phyloP scores from a whole-genome alignment of 768 basidiomycete species.

The Lentinula detonsa region DNA sequence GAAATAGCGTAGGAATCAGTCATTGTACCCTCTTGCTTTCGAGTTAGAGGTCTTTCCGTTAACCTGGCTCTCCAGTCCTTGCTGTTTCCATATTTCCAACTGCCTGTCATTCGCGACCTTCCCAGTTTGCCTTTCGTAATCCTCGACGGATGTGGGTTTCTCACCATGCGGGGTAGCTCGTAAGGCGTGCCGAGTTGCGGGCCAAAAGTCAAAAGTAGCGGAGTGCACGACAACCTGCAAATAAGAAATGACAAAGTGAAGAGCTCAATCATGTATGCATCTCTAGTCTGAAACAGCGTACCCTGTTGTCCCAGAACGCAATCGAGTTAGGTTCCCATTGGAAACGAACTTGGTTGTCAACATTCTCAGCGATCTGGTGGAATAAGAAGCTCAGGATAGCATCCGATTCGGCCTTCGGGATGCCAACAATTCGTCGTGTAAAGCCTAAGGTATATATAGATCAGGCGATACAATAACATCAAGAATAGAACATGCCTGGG shows the following conservation, averaged over 20 bases:
- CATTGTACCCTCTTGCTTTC: conserved; percentile 54
- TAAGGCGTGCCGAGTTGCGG: conserved; percentile 68
- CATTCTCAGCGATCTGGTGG: conserved; percentile 62
- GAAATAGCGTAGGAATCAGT: conserved; percentile 21
- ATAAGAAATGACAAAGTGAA: neutral
- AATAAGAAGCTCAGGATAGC: conserved; percentile 64
- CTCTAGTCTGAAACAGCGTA: conserved; percentile 20
- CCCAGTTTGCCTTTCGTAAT: conserved; percentile 58
- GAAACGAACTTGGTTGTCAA: conserved; percentile 73
- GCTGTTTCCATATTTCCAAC: conserved; percentile 63
- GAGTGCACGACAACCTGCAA: conserved; percentile 65
- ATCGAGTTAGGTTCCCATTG: conserved; percentile 72
- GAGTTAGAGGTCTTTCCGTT: conserved; percentile 24
- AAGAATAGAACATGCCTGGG: conserved; percentile 37
- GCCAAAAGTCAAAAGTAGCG: conserved; percentile 82
- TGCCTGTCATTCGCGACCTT: conserved; percentile 70
- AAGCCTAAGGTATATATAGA: conserved; percentile 42
- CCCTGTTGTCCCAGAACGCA: conserved; percentile 87
- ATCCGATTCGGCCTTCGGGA: conserved; percentile 82
- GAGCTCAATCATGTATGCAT: neutral
- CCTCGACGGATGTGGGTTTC: conserved; percentile 67
- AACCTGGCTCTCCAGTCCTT: conserved; percentile 37
- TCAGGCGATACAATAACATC: neutral
- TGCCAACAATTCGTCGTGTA: conserved; percentile 69
- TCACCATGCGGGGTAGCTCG: conserved; percentile 81